phyloP scores from a whole-genome alignment of 2,329 filamentous ascomycete genomes.

The Calonectria pseudoreteaudii region DNA sequence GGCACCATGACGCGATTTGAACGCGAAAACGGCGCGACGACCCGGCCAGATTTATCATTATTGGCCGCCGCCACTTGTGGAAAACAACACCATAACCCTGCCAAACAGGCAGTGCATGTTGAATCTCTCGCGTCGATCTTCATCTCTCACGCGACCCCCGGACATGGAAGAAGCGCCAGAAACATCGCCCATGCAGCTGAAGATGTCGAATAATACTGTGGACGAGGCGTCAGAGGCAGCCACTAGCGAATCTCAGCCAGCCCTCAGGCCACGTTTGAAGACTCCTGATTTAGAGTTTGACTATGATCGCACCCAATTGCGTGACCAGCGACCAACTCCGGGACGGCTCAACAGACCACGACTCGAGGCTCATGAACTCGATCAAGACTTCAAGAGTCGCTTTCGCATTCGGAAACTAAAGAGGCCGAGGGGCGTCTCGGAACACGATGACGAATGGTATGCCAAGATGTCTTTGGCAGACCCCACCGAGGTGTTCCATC shows the following conservation, averaged over 20 bases:
- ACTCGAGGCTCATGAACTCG: background rate
- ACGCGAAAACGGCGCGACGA: background rate
- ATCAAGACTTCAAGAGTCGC: constrained; percentile 23
- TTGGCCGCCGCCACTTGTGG: background rate
- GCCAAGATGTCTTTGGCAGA: constrained; percentile 1
- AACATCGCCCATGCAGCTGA: background rate
- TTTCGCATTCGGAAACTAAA: constrained; percentile 25
- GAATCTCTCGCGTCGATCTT: background rate
- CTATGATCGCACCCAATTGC: constrained; percentile 27
- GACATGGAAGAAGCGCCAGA: background rate
- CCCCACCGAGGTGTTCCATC: background rate
- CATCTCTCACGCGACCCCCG: background rate
- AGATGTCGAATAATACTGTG: background rate
- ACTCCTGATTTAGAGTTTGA: constrained; percentile 28
- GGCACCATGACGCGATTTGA: background rate
- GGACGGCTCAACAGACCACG: constrained; percentile 25
- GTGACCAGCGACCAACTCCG: constrained; percentile 29
- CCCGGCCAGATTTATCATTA: background rate
- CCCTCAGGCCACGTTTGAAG: constrained; percentile 12
- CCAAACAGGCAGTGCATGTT: background rate
- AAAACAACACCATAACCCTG: no score
- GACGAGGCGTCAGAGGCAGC: background rate
- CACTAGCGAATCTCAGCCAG: background rate
- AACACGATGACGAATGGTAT: background rate
- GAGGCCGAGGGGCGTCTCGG: background rate